Conservation (phyloP, 164 flowering plant genomes). For the Stephania yunnanensis region DNA sequence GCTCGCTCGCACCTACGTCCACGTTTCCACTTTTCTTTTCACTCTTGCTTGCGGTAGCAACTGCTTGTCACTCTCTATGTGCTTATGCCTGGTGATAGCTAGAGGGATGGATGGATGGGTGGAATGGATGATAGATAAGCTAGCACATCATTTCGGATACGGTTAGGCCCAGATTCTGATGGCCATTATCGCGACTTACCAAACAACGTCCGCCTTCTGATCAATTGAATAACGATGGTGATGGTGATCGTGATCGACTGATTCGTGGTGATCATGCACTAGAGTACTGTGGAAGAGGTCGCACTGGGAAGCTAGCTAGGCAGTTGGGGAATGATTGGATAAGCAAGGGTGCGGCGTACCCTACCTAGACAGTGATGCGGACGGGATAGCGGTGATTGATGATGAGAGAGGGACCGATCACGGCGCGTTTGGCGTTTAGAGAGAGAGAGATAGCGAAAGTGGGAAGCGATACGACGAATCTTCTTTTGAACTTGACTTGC, state of each 20-base stretch:
- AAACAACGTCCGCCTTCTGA: not conserved
- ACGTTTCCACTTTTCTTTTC: not conserved
- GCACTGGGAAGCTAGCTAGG: not conserved
- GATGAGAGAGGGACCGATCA: not conserved
- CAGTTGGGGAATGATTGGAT: not conserved
- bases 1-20: not conserved
- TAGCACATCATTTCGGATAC: too few species aligned
- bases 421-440: not conserved
- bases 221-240: not conserved
- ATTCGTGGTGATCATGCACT: not conserved
- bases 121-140: too few species aligned
- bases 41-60: not conserved
- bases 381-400: not conserved
- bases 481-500: slow-evolving; percentile 1
- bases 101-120: too few species aligned
- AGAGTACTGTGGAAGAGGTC: not conserved
- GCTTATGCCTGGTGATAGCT: too few species aligned
- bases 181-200: not conserved
- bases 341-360: not conserved
- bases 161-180: not conserved
- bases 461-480: slow-evolving; percentile 1
- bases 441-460: not conserved
- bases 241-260: not conserved
- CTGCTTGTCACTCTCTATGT: not conserved
- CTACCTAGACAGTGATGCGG: not conserved